Percentiles rank a stretch among this genome's conserved stretches.
Evolutionary conservation across 23 red algal species (phyloP).

Genomic region (Gracilaria vermiculophylla): DNA sequence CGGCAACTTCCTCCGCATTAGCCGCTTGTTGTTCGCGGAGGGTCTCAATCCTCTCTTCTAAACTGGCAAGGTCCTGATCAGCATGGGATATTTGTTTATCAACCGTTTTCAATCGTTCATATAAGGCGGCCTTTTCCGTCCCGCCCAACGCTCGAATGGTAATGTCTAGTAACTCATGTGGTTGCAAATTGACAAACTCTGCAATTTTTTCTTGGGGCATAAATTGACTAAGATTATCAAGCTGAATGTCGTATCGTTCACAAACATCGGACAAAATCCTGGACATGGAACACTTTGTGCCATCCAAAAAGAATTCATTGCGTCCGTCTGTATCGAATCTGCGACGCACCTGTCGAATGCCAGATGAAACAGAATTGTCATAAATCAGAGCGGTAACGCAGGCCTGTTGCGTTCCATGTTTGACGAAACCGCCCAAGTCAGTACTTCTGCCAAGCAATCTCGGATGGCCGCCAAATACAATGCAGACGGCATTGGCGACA

Average conservation of each 20-base stretch:
- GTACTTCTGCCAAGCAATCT: conserved; percentile 72
- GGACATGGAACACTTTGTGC: background rate
- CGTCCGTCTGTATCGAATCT: conserved; percentile 61
- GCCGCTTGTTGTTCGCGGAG: conserved; percentile 59
- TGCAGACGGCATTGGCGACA: conserved; percentile 83
- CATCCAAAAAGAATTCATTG: conserved; percentile 67
- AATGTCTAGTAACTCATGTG: conserved; percentile 64
- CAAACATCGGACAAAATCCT: conserved; percentile 52
- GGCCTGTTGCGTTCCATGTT: conserved; percentile 72
- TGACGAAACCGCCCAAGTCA: conserved; percentile 73
- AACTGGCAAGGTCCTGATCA: background rate
- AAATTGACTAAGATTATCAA: conserved; percentile 96
- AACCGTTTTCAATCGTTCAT: conserved; percentile 33
- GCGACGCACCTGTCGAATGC: conserved; percentile 26
- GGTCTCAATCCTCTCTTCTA: conserved; percentile 43
- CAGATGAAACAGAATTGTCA: conserved; percentile 45
- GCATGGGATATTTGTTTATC: conserved; percentile 35
- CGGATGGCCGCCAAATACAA: conserved; percentile 84
- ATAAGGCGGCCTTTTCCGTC: conserved; percentile 20
- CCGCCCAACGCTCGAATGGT: conserved; percentile 78
- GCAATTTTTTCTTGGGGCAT: conserved; percentile 96
- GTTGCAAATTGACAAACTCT: conserved; percentile 73
- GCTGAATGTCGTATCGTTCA: conserved; percentile 85
- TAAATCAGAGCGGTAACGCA: conserved; percentile 68
- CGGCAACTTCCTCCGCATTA: conserved; percentile 59